phyloP scores from a whole-genome alignment of 2,329 filamentous ascomycete genomes.

The Phyllosticta ampelicida region DNA sequence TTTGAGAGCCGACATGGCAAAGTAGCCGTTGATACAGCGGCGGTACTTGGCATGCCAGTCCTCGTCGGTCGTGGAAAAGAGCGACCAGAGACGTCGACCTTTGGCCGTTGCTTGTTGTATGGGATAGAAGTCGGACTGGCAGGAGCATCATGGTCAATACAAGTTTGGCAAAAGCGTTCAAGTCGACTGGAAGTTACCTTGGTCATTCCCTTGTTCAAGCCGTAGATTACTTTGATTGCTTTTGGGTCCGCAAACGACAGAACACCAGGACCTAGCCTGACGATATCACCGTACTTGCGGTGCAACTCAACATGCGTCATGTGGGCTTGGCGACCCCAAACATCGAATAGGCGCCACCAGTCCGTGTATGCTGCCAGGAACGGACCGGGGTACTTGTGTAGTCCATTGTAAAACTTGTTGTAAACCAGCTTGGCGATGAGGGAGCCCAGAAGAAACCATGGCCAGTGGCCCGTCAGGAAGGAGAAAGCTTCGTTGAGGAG shows the following conservation, averaged over 20 bases:
- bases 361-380: constrained; percentile 57
- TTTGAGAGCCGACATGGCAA: constrained; percentile 65
- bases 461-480: constrained; percentile 32
- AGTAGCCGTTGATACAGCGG: constrained; percentile 64
- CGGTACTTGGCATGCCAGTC: constrained; percentile 65
- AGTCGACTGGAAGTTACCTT: constrained; percentile 45
- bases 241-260: constrained; percentile 65
- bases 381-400: constrained; percentile 64
- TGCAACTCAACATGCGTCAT: constrained; percentile 59
- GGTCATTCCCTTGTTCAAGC: constrained; percentile 67
- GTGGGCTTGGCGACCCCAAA: constrained; percentile 53
- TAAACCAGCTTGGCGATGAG: constrained; percentile 27
- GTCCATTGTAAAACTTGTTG: constrained; percentile 43
- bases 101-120: constrained; percentile 65
- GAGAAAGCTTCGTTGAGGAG: constrained; percentile 26
- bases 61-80: constrained; percentile 69
- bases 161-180: not conserved
- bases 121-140: constrained; percentile 68
- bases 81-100: constrained; percentile 55
- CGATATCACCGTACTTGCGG: constrained; percentile 59
- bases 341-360: constrained; percentile 65
- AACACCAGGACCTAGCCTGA: constrained; percentile 62
- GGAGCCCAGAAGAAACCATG: constrained; percentile 23
- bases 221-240: constrained; percentile 67
- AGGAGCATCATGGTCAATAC: not conserved